Base-by-base conservation (phyloP, 305 asterid species). In the Fraxinus floribunda region DNA sequence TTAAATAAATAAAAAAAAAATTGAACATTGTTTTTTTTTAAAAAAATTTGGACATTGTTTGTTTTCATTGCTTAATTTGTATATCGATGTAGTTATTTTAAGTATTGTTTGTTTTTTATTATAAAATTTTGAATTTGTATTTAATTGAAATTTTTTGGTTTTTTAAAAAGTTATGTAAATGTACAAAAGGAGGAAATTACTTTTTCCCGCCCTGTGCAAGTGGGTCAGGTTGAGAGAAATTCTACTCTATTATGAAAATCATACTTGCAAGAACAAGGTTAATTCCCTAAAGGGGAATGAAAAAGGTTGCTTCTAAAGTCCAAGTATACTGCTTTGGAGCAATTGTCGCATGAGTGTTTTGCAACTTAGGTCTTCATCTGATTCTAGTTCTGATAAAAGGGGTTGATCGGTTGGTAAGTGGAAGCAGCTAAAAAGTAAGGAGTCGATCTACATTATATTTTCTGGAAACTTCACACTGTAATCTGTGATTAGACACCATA, bases 111-210 rank as follows among this genome's bases (percentile, higher is more conserved):
- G 24, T 22, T 22, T 22, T 22, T 22, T 22, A 22, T 22, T 22
- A 22, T 22, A 22, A 22, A 22, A 22, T 22, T 22, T 22, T 22
- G 24, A 22, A 22, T 22, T 22, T 22, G 24, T 22, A 22, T 22
- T 22, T 22, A 22, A 22, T 22, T 22, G 24, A 22, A 22, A 22
- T 22, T 22, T 22, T 22, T 22, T 22, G 24, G 24, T 22, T 22
- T n/a, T n/a, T n/a, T n/a, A n/a, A n/a, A n/a, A n/a, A n/a, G 75
- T 29, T 46, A 30, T 84, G 78, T 70, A 70, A 30, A 32, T 18
- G 11, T 70, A 70, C 22, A 70, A 70, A 32, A 70, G 75, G 41
- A 70, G 75, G 34, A 22, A 60, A 64, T 64, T 2, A 70, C 75
- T 70, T 70, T 15, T 20, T 30, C 39, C 18, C 15, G 38, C 75